A percentile compares a stretch with the other conserved stretches of the same genome.
Evolutionary conservation across 2,329 filamentous ascomycete genomes (phyloP).

Genomic region (Ophiostoma ips): DNA sequence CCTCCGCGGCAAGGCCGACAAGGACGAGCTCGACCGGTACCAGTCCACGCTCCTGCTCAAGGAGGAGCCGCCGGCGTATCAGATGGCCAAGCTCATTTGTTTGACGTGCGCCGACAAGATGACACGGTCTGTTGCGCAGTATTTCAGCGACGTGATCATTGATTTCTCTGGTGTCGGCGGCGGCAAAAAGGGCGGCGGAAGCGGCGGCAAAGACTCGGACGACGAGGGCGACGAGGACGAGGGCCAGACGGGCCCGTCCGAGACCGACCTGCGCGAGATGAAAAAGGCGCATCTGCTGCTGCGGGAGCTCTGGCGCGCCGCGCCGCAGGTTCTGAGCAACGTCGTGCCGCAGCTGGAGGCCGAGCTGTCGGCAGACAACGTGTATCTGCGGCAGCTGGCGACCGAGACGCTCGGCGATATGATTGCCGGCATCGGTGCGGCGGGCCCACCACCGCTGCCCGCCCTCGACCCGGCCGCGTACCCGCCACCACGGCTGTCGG

Average conservation of each 20-base stretch:
- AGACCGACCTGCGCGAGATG: slow-evolving; percentile 75
- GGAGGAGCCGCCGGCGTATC: slow-evolving; percentile 81
- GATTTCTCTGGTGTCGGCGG: slow-evolving; percentile 58
- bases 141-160: slow-evolving; percentile 93
- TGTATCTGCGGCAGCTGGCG: slow-evolving; percentile 71
- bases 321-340: slow-evolving; percentile 76
- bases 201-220: slow-evolving; percentile 6
- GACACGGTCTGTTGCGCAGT: slow-evolving; percentile 85
- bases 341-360: slow-evolving; percentile 89
- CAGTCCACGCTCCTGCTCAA: slow-evolving; percentile 77
- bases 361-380: slow-evolving; percentile 80
- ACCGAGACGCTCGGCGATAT: slow-evolving; percentile 94
- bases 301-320: slow-evolving; percentile 85
- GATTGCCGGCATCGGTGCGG: slow-evolving; percentile 82
- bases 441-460: slow-evolving; percentile 63
- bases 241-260: slow-evolving; percentile 48
- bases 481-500: slow-evolving; percentile 55
- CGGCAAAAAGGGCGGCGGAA: slow-evolving; percentile 19
- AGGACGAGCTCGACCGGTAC: slow-evolving; percentile 50
- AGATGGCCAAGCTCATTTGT: slow-evolving; percentile 92
- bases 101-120: slow-evolving; percentile 84
- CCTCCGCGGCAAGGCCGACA: slow-evolving; percentile 40
- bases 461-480: slow-evolving; percentile 70
- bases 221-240: slow-evolving; percentile 51
- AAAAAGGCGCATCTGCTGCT: slow-evolving; percentile 81